phyloP scores from a whole-genome alignment of 2,329 filamentous ascomycete genomes.

The Pseudogymnoascus sp. region DNA sequence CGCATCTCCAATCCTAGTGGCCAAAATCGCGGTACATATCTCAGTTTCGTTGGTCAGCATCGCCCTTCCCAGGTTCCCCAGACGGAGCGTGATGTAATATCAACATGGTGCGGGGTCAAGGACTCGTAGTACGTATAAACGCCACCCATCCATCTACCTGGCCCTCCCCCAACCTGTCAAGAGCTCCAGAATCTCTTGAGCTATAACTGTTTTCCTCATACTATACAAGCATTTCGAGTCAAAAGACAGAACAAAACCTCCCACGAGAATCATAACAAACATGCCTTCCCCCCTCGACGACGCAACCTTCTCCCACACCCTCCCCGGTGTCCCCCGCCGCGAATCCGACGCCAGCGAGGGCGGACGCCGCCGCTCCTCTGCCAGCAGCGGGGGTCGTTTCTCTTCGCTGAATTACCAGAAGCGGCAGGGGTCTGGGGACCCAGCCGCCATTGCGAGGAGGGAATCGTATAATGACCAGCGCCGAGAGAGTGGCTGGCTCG shows the following conservation, averaged over 20 bases:
- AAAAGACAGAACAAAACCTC: not conserved
- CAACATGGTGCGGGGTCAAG: not conserved
- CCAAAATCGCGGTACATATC: not conserved
- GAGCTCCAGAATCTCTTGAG: not conserved
- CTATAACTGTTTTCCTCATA: not conserved
- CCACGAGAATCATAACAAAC: not conserved
- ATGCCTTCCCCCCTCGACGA: slow-evolving; percentile 6
- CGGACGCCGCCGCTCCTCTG: not conserved
- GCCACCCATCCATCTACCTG: not conserved
- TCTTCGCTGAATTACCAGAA: not conserved
- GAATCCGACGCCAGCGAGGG: not conserved
- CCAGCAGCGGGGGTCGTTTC: not conserved
- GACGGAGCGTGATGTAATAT: slow-evolving; percentile 1
- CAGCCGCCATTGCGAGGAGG: not conserved
- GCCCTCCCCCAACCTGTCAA: not conserved
- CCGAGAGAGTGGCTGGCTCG: slow-evolving; percentile 17
- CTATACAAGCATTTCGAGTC: not conserved
- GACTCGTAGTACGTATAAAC: slow-evolving; percentile 6
- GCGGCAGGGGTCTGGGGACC: not conserved
- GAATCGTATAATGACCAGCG: slow-evolving; percentile 7
- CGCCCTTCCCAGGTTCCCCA: not conserved
- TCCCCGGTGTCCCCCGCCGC: not conserved
- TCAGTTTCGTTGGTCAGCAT: not conserved
- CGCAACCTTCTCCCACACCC: not conserved
- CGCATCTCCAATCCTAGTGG: not conserved